Base-by-base conservation (phyloP, 371 early-diverging fungal genomes). In the Zychaea mexicana region DNA sequence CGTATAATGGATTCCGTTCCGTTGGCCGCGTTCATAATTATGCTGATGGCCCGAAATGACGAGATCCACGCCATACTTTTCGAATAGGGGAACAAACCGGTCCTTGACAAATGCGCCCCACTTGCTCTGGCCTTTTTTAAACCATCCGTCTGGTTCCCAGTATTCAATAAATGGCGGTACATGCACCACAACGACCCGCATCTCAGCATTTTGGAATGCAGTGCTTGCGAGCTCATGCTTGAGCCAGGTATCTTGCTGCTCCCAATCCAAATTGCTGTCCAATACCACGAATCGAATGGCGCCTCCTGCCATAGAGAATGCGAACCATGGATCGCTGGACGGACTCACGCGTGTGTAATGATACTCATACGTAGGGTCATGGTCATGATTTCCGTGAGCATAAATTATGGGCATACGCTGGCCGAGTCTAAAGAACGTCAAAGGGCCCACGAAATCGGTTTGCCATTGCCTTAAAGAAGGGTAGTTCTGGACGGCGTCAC, bases 11-110 rank as follows among this genome's bases (percentile, higher is more conserved):
- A 83, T 69, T 17, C 82, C 81, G 46, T 84, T 79, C 0, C 75
- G 75, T 68, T 82, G 67, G 17, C 86, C 84, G 33, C 87, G 73
- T 72, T 90, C 88, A 65, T 92, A 92, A 60, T 92, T 92, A 65
- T 92, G 93, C 62, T 92, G 92, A 67, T 92, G 93, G 5, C 93
- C 93, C 1, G 92, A 91, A 7, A 92, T 85, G 2, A 92, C 91
- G 32, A 92, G 67, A 63, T 92, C 92, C 3, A 92, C 90, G 4
- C 78, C 76, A 57, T 86, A 70, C 60, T 84, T 61, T 52, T 87
- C 85, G 70, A 92, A 91, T 42, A 92, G 57, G 2, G 86, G 81
- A 2, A 88, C 90, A 62, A 83, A 92, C 17, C 88, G 83, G 7
- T 86, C 72, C 47, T 88, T 79, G 0, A 92, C 71, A 73, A 90